Evolutionary conservation across 1,284 basidiomycete genomes (phyloP).

Genomic region (Leccinum angustisporum): DNA sequence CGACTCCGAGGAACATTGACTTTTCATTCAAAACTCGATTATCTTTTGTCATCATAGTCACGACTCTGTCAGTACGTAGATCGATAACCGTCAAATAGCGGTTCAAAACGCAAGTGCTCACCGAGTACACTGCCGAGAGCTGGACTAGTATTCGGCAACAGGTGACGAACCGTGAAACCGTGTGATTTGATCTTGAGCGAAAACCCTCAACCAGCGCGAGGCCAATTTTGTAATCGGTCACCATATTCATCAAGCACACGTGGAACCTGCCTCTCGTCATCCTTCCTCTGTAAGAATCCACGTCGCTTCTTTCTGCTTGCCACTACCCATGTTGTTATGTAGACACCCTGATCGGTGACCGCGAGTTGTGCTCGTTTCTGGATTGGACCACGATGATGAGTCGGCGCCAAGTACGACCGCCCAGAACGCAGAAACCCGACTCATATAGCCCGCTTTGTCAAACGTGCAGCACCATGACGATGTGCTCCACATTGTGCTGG

Average conservation of each 20-base stretch:
- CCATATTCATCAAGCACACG: not conserved
- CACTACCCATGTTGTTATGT: not conserved
- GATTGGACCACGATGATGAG: conserved; percentile 40
- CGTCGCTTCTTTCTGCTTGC: conserved; percentile 2
- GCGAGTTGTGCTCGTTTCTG: conserved; percentile 46
- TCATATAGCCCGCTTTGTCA: conserved; percentile 49
- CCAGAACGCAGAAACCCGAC: conserved; percentile 39
- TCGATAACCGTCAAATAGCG: not conserved
- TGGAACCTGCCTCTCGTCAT: not conserved
- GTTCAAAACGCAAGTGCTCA: not conserved
- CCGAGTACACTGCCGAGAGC: not conserved
- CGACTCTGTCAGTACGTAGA: not conserved
- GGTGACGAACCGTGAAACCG: not conserved
- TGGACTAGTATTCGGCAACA: not conserved
- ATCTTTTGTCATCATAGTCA: not conserved
- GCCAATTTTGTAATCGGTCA: not conserved
- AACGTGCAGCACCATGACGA: conserved; percentile 18
- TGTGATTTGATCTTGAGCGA: not conserved
- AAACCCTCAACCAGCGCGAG: not conserved
- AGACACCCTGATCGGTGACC: conserved; percentile 9
- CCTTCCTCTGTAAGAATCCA: conserved; percentile 5
- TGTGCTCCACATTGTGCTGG: conserved; percentile 12
- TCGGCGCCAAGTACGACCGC: not conserved
- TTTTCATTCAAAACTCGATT: not conserved
- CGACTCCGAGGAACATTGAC: not conserved